Conservation (phyloP, 2,329 filamentous ascomycete species). For the Colletotrichum euphorbiae region DNA sequence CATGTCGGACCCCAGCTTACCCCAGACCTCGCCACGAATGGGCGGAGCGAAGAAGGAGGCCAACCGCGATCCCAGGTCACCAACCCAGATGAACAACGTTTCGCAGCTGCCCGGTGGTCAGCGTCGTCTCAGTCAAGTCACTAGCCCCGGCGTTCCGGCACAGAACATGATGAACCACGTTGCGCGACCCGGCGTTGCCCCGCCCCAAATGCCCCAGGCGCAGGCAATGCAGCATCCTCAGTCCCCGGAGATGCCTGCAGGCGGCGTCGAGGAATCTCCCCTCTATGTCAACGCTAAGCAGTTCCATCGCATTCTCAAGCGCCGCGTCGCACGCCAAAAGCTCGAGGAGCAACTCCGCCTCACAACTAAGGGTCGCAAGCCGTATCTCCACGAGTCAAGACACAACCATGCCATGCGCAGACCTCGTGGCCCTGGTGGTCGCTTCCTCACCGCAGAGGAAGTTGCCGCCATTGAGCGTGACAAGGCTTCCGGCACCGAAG, state of each 20-base stretch:
- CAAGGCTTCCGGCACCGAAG: slow-evolving; percentile 54
- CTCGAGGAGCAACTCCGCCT: slow-evolving; percentile 92
- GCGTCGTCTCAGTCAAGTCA: slow-evolving; percentile 81
- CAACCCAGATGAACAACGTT: slow-evolving; percentile 75
- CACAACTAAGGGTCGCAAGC: slow-evolving; percentile 95
- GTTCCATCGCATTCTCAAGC: slow-evolving; percentile 96
- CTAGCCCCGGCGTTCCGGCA: slow-evolving; percentile 79
- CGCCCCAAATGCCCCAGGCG: slow-evolving; percentile 70
- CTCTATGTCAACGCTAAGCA: slow-evolving; percentile 99
- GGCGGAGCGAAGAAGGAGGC: slow-evolving; percentile 76
- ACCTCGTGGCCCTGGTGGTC: slow-evolving; percentile 91
- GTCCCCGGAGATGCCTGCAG: slow-evolving; percentile 82
- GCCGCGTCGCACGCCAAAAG: slow-evolving; percentile 90
- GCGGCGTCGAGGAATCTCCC: slow-evolving; percentile 86
- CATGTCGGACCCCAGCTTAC: slow-evolving; percentile 75
- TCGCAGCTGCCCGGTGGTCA: slow-evolving; percentile 67
- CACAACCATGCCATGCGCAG: slow-evolving; percentile 99
- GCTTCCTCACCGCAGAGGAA: slow-evolving; percentile 96
- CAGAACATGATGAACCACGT: slow-evolving; percentile 82
- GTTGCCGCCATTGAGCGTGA: slow-evolving; percentile 87
- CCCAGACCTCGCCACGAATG: slow-evolving; percentile 82
- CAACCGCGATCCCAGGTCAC: slow-evolving; percentile 78
- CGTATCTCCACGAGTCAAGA: slow-evolving; percentile 95
- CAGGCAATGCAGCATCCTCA: slow-evolving; percentile 77
- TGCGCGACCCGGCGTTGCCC: slow-evolving; percentile 61